Conservation (phyloP, 2,329 filamentous ascomycete species). For the Botrytis hyacinthi region DNA sequence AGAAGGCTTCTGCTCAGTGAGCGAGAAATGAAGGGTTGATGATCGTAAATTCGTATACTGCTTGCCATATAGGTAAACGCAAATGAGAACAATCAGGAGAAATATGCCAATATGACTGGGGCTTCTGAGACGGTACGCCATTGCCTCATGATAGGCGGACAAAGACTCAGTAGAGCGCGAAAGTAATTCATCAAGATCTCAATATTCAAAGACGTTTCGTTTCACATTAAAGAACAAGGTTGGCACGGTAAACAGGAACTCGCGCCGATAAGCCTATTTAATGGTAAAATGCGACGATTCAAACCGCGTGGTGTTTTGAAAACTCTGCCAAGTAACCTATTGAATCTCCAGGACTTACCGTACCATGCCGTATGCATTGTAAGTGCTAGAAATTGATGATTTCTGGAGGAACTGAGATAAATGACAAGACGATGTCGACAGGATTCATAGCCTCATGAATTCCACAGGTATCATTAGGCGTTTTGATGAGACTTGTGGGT, state of each 20-base stretch:
- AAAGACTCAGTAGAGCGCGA: background rate
- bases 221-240: conserved; percentile 1
- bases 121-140: conserved; percentile 10
- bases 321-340: background rate
- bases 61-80: background rate
- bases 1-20: background rate
- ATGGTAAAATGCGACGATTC: background rate
- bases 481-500: background rate
- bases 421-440: background rate
- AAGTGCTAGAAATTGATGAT: background rate
- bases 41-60: background rate
- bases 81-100: background rate
- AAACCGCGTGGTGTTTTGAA: background rate
- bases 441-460: background rate
- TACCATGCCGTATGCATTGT: background rate
- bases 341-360: background rate
- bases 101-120: background rate
- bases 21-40: background rate
- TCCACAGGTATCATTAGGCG: background rate
- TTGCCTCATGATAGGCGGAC: background rate
- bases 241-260: conserved; percentile 15
- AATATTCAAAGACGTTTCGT: background rate
- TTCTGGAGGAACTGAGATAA: background rate
- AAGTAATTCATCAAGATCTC: background rate
- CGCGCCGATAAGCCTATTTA: conserved; percentile 18